These are phyloP conservation scores for Coccinonectria pachysandricola DNA, from an alignment of 2,329 filamentous ascomycete species.

Conservation along the genomic window DNA sequence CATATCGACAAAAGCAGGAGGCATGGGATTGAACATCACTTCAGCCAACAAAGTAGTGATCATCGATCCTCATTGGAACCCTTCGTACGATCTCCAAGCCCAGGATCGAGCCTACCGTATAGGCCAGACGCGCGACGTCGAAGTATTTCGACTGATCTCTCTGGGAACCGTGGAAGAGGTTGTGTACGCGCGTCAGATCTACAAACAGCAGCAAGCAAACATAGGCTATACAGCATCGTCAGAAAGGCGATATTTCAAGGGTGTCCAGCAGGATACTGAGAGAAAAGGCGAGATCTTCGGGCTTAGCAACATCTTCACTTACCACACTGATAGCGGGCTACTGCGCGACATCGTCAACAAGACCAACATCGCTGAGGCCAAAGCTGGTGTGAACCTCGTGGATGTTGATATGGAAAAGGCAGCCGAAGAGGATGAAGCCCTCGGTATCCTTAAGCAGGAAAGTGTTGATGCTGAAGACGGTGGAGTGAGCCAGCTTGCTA, in stretches of 20 bases:
- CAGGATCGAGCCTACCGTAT: constrained; percentile 96
- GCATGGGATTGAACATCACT: constrained; percentile 91
- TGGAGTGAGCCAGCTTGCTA: constrained; percentile 63
- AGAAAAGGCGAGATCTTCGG: constrained; percentile 94
- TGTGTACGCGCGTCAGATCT: constrained; percentile 92
- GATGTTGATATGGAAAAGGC: constrained; percentile 61
- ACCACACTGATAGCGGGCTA: constrained; percentile 66
- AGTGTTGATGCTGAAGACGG: constrained; percentile 49
- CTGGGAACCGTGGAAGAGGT: constrained; percentile 94
- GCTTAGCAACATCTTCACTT: constrained; percentile 75
- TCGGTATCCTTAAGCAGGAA: constrained; percentile 34
- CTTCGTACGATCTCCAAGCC: constrained; percentile 85
- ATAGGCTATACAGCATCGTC: constrained; percentile 91
- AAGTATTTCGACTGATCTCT: constrained; percentile 86
- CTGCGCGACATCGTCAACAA: constrained; percentile 96
- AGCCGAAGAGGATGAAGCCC: constrained; percentile 40
- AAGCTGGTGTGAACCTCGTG: constrained; percentile 70
- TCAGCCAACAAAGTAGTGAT: constrained; percentile 98
- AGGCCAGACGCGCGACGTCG: constrained; percentile 83
- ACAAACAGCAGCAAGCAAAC: constrained; percentile 98
- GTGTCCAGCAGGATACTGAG: constrained; percentile 72
- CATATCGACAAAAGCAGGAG: constrained; percentile 87
- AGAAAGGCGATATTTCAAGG: constrained; percentile 90
- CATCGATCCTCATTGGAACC: constrained; percentile 96
- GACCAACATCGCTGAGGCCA: constrained; percentile 91